Base-by-base conservation (phyloP, 208 protist species). In the Trypanosoma cruzi region DNA sequence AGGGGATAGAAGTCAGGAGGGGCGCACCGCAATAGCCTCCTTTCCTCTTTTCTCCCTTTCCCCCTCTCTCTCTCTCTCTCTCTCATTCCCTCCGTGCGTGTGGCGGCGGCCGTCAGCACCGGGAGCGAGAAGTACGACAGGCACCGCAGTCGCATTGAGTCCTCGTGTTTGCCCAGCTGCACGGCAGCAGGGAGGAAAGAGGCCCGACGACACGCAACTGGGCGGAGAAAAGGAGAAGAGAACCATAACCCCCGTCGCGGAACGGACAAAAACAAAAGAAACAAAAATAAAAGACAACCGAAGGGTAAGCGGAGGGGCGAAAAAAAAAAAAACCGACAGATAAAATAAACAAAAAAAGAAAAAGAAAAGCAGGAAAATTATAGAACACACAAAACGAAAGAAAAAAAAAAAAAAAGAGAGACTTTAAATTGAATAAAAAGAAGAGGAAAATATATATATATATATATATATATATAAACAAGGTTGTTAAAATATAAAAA, bases 381-480 rank as follows among this genome's bases (percentile, higher is more conserved):
- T 3, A 16, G 40, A 44, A 44, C 10, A 44, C 10, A 16, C 13
- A 4, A 44, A 44, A 44, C 1, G 36, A 40, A 40, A 40, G 11
- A 40, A 40, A 40, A 40, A 11, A 40, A 40, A 11, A 40, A 40
- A 11, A 40, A 40, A 40, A 13, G 18, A 13, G 18, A 44, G 18
- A 44, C 1, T 20, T 44, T 44, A 14, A 7, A 18, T 44, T 44
- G 36, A 44, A 44, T 7, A 14, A 44, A 16, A 14, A 44, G 40
- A 40, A 40, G 10, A 40, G 36, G 10, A 40, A 40, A 40, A 49
- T n/a, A n/a, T n/a, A n/a, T 44, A 44, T 44, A 44, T 44, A 44
- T 44, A 44, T 44, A 44, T 44, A 44, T 44, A 53, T 29, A 36
- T 29, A 69, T 60, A 69, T 29, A 67, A 52, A 52, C 16, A 52